Percentiles rank a stretch among this genome's conserved stretches.
Conservation (phyloP, 148 eudicot genomes). For the Euryodendron excelsum region DNA sequence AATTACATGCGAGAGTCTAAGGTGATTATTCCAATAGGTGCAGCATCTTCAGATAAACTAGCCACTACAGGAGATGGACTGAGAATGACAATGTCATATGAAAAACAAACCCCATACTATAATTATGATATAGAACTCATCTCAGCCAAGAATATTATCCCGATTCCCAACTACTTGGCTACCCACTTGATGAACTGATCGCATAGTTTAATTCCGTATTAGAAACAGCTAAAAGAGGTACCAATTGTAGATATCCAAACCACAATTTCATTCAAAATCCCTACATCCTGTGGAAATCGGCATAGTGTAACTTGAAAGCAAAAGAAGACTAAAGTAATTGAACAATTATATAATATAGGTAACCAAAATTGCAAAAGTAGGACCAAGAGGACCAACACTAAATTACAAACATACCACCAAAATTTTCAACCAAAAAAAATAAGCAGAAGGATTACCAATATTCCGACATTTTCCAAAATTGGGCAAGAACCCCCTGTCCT, state of each 20-base stretch:
- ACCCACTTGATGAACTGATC: not conserved
- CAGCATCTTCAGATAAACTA: not conserved
- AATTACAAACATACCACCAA: not conserved
- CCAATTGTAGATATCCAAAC: not conserved
- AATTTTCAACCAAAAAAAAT: not conserved
- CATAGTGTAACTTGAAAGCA: not conserved
- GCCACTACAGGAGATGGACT: not conserved
- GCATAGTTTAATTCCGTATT: not conserved
- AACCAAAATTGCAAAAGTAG: not conserved
- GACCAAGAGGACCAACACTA: not conserved
- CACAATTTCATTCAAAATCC: not conserved
- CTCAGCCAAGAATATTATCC: not conserved
- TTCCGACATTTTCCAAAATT: slow-evolving; percentile 77
- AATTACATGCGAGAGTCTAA: not conserved
- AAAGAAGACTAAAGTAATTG: not conserved
- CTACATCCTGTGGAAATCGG: not conserved
- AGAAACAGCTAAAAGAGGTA: not conserved
- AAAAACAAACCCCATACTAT: not conserved
- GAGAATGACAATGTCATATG: not conserved
- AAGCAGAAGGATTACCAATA: slow-evolving; percentile 50
- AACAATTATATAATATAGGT: not conserved
- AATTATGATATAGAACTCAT: not conserved
- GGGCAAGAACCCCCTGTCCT: slow-evolving; percentile 59
- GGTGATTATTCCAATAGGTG: not conserved
- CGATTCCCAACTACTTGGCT: not conserved